Conservation (phyloP, 1,139 yeast genomes). For the Geotrichum restrictum region DNA sequence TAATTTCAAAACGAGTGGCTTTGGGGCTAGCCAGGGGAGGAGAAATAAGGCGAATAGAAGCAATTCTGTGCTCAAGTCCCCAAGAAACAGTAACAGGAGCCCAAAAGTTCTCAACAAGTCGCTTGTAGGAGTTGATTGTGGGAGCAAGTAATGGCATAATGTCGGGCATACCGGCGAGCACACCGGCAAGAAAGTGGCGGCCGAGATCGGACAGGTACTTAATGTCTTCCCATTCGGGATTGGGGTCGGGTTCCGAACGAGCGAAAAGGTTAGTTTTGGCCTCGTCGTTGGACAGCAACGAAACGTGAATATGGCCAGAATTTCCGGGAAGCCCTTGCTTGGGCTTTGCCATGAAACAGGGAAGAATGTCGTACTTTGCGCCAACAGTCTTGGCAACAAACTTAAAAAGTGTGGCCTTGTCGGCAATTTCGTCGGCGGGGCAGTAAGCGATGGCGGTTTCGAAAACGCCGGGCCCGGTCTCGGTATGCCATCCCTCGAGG, state of each 20-base stretch:
- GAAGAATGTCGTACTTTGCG: conserved; percentile 34
- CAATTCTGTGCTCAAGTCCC: conserved; percentile 41
- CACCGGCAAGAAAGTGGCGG: conserved; percentile 39
- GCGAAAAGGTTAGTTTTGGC: conserved; percentile 36
- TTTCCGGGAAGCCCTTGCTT: conserved; percentile 40
- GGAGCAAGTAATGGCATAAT: conserved; percentile 42
- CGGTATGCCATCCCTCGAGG: conserved; percentile 41
- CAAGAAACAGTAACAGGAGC: conserved; percentile 41
- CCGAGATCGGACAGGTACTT: conserved; percentile 35
- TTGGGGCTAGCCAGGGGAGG: conserved; percentile 34
- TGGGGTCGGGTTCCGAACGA: conserved; percentile 29
- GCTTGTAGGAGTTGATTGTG: conserved; percentile 39
- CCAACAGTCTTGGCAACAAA: conserved; percentile 37
- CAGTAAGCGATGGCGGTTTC: conserved; percentile 40
- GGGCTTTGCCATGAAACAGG: conserved; percentile 43
- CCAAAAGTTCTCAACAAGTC: conserved; percentile 41
- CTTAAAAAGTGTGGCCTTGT: conserved; percentile 38
- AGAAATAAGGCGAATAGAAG: conserved; percentile 38
- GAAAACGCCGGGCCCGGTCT: conserved; percentile 42
- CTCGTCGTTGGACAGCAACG: conserved; percentile 29
- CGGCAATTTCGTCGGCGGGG: conserved; percentile 36
- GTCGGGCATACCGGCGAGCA: conserved; percentile 37
- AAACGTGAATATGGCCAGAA: conserved; percentile 40
- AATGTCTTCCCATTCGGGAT: conserved; percentile 35
- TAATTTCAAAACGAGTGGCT: conserved; percentile 38